Base-by-base conservation (phyloP, 2,329 filamentous ascomycete genomes). In the Aspergillus pseudoviridinutans region DNA sequence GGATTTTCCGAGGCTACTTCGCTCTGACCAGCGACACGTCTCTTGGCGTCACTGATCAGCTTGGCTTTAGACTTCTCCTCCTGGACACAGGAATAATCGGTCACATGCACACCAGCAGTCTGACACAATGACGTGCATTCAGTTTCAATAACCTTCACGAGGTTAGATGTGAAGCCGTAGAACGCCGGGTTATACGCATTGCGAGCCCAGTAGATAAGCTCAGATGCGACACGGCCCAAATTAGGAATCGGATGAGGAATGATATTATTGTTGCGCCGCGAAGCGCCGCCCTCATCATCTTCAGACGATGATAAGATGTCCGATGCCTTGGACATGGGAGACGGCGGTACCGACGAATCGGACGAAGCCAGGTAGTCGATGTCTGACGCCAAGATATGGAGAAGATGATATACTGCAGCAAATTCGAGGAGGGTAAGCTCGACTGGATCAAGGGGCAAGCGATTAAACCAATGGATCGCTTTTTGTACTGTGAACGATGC, bases 151-250 rank as follows among this genome's bases (percentile, higher is more conserved):
- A 74, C 67, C 6, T 75, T 69, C 8, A 75, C 68, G 12, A 76
- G 69, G 3, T 63, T 64, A 4, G 69, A 61, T 0, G 74, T 76
- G 32, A 78, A 72, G 0, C 75, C 75, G 25, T 76, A 77, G 50
- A 76, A 77, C 7, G 75, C 67, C 1, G 75, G 75, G 51, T 76
- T 76, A 58, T 77, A 77, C 9, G 75, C 75, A 56, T 77, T 73
- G 14, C 72, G 72, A n/a, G 74, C 73, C 75, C 75, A 78, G 58
- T 77, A 76, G 49, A 75, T 72, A 5, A 78, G 68, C 49, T 76
- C 73, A 0, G 71, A 71, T 3, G 74, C 73, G 22, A 77, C 72
- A 9, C 74, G 73, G 8, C 70, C 70, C 14, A 74, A 57, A 32
- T 75, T 69, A 22, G 73, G 70, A 25, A 72, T 66, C 51, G 68